Evolutionary conservation across 78 protist species (phyloP), one percentile per base, ranked within the genome.

Genomic region (Dictyostelium brefeldianum): DNA sequence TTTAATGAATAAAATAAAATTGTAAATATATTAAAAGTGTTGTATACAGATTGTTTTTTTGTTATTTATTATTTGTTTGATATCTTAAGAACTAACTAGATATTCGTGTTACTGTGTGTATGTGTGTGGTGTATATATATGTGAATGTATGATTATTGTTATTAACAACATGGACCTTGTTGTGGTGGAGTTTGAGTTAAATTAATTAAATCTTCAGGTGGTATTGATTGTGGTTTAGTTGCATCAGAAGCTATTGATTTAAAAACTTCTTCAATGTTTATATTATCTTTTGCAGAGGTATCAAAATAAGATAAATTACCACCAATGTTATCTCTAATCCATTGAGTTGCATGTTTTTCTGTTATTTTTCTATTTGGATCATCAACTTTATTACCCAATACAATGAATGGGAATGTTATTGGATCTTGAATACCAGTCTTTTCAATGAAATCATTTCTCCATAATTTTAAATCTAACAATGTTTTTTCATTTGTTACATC

Each of bases 351-450:
- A 0, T n/a, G n/a, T n/a, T 64, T 74, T 50, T 85, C 92, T 36
- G 78, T 36, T 0, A 85, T 78, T 53, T n/a, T 29, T 77, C 92
- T 74, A 22, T 74, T 77, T 64, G 78, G 77, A 20, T 81, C 79
- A 62, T 91, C 95, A 9, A 91, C 90, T 70, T 91, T 91, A 79
- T 91, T 91, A 15, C 95, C 95, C 17, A 91, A 48, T 3, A 91
- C 89, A 14, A 91, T 53, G 48, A 91, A 91, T 51, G 95, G 95
- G 48, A 91, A 91, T 11, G 27, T 36, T 3, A 80, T 81, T 20
- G 89, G 83, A 78, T 82, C 74, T 51, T 73, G 87, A 9, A 91
- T 74, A 51, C 89, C 95, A 0, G 90, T 83, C 22, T 91, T 82
- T 1, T 77, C 78, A 3, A 91, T 78, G 59, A 91, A 91, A 77